Percentiles rank a stretch among this genome's conserved stretches.
Conservation (phyloP, 2,329 filamentous ascomycete genomes). For the Conoideocrella luteorostrata region DNA sequence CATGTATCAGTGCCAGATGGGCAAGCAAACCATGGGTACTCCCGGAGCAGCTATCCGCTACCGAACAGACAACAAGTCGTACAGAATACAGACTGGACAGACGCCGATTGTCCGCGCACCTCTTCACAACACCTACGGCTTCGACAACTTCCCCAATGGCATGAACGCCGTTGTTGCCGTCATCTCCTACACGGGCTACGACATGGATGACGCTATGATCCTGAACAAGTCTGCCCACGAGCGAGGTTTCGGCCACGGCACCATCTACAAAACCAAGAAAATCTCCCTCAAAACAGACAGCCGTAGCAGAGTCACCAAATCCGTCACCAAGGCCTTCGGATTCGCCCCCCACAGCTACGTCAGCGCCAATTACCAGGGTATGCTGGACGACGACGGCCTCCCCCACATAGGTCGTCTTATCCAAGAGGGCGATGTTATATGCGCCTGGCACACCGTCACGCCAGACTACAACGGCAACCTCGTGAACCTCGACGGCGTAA, state of each 20-base stretch:
- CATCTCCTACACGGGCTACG: slow-evolving; percentile 97
- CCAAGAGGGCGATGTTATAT: slow-evolving; percentile 75
- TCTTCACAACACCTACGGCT: slow-evolving; percentile 89
- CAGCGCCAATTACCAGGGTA: slow-evolving; percentile 61
- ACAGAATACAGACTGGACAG: slow-evolving; percentile 89
- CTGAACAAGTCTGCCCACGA: slow-evolving; percentile 96
- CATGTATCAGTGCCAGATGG: slow-evolving; percentile 99
- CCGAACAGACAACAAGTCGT: slow-evolving; percentile 95
- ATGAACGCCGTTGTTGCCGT: slow-evolving; percentile 94
- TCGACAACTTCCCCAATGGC: slow-evolving; percentile 97
- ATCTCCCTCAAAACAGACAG: slow-evolving; percentile 77
- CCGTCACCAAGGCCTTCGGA: slow-evolving; percentile 77
- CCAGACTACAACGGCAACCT: slow-evolving; percentile 72
- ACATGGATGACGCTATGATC: slow-evolving; percentile 99
- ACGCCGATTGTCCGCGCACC: slow-evolving; percentile 89
- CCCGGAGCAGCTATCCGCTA: slow-evolving; percentile 78
- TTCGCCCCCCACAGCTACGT: slow-evolving; percentile 75
- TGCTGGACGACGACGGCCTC: slow-evolving; percentile 81
- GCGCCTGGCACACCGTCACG: slow-evolving; percentile 83
- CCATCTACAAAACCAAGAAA: slow-evolving; percentile 97
- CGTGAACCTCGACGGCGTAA: slow-evolving; percentile 78
- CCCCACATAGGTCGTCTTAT: slow-evolving; percentile 74
- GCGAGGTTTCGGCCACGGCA: slow-evolving; percentile 89
- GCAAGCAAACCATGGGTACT: slow-evolving; percentile 98
- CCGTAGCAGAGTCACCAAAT: slow-evolving; percentile 58